Evolutionary conservation across 352 stramenopile genomes (phyloP), one percentile per base, ranked within the genome.

Genomic region (Globisporangium spinosum): DNA sequence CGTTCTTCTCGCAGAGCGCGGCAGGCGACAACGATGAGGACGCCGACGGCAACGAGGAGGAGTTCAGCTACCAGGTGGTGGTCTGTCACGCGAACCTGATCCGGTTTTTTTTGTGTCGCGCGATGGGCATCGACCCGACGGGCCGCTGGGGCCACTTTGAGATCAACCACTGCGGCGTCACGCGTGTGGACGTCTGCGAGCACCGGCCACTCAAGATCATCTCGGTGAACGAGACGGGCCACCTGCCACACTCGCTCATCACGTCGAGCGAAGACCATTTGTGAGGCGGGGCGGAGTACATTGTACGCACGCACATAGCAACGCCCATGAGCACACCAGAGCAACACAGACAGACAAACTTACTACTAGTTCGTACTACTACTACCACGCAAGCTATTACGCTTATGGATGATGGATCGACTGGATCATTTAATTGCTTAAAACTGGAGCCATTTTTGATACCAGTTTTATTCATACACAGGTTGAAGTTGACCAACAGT

Each of bases 21-120:
- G 59, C 67, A 45, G 43, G 43, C 17, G 58, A 64, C 9, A 70
- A 81, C 29, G 75, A 81, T 27, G 76, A 83, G 20, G 64, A 71
- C 23, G 35, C 17, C 34, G 57, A 38, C 49, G 62, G 47, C 34
- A 72, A 86, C 61, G 75, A 89, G 22, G 80, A 89, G 62, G 74
- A 80, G 23, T 70, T 70, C 55, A 77, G 76, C 40, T 88, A 87
- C 35, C 88, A 80, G 47, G 75, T 95, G 40, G 79, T 93, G 49
- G 85, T 95, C 59, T 93, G 85, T 68, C 87, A 95, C 72, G 87
- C 85, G 47, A 95, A 95, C 68, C 51, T 95, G 35, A 95, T 95
- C 64, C 77, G 87, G 57, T 95, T 85, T 66, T 91, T 95, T 51
- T 68, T 95, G 32, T 95, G 87, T 64, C 83, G 83, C 58, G 83